Evolutionary conservation across 768 basidiomycete species (phyloP), one percentile per base, ranked within the genome.

Genomic region (Mycena vulgaris): DNA sequence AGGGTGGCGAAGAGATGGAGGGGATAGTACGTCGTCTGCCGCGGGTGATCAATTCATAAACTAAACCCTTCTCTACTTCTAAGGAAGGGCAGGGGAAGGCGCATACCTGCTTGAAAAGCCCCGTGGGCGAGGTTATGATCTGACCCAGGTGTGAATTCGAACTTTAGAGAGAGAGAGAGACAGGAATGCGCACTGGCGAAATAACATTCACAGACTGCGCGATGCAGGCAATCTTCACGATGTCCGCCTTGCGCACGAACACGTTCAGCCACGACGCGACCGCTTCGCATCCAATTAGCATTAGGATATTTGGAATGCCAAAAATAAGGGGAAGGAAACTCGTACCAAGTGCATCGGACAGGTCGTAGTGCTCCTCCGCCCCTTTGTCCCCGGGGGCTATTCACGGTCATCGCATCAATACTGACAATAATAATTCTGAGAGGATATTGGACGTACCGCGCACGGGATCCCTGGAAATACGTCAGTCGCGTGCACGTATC

Each of bases 211-310:
- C 65, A 65, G 23, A 86, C 83, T 91, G 90, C 5, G 90, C 89
- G 51, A 90, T 85, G 73, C 89, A 90, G 2, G 89, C 89, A 55
- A 90, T 88, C 68, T 88, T 87, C 49, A 90, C 86, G 9, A 89
- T 80, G 72, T 89, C 86, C 6, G 88, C 87, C 58, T 91, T 88
- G 21, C 89, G 82, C 8, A 90, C 84, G 68, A 91, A 88, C 6
- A 89, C 85, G 74, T 90, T 90, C 60, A 91, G 77, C 89, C 89
- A 91, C 11, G 87, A 81, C 3, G 87, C 88, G 57, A 91, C 88
- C 21, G 88, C 89, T 84, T 61, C 11, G 42, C 2, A 45, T 45
- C n/a, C n/a, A n/a, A n/a, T 35, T 13, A 35, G 5, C 33, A 35
- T 35, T 35, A 5, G 33, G 13, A 35, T 35, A 5, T 13, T 35